A percentile compares a stretch with the other conserved stretches of the same genome.
Conservation (phyloP, 805 yeast species). For the Hanseniaspora guilliermondii region DNA sequence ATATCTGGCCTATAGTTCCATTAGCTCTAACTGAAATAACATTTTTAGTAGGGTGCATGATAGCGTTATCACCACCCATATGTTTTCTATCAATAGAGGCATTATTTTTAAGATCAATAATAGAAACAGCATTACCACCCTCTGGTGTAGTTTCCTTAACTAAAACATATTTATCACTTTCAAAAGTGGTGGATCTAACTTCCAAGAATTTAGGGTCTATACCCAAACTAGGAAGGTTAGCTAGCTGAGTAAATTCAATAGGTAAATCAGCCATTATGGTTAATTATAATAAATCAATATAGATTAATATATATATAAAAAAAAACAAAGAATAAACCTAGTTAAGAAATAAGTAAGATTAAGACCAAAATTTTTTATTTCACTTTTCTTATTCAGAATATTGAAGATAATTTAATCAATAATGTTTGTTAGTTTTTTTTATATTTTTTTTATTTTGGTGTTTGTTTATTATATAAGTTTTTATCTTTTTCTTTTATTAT, state of each 20-base stretch:
- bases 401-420: too few relatives aligned
- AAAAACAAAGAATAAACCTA: background rate
- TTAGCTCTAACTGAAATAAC: slow-evolving; percentile 90
- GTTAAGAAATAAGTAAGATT: background rate
- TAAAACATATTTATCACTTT: slow-evolving; percentile 83
- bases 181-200: slow-evolving; percentile 87
- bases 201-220: slow-evolving; percentile 75
- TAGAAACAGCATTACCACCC: slow-evolving; percentile 71
- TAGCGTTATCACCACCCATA: slow-evolving; percentile 95
- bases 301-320: too few relatives aligned
- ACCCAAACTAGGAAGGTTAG: slow-evolving; percentile 76
- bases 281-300: background rate
- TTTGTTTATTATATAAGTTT: too few relatives aligned
- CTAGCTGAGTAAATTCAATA: slow-evolving; percentile 90
- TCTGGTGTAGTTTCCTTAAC: slow-evolving; percentile 42
- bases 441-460: too few relatives aligned
- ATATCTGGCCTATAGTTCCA: slow-evolving; percentile 90
- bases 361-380: too few relatives aligned
- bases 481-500: too few relatives aligned
- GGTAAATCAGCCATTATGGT: slow-evolving; percentile 58
- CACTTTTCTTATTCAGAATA: too few relatives aligned
- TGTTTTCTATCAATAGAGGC: slow-evolving; percentile 75
- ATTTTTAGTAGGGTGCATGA: slow-evolving; percentile 83
- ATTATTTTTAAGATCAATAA: slow-evolving; percentile 69
- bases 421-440: too few relatives aligned